Conservation (phyloP, 495 filamentous ascomycete genomes). For the Penicillium silybi region DNA sequence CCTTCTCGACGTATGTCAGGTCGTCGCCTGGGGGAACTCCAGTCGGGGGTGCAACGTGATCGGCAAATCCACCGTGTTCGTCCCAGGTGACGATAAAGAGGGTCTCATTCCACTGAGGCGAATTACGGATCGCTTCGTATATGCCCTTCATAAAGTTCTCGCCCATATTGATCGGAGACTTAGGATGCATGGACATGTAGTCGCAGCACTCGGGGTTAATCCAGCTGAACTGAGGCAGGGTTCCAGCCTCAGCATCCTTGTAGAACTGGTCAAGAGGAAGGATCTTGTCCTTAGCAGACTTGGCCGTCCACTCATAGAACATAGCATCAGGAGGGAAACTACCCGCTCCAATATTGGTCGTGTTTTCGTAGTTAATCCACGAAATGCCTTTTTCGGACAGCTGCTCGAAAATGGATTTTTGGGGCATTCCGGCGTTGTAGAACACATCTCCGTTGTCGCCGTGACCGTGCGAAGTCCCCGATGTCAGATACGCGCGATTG, state of each 20-base stretch:
- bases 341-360: constrained; percentile 21
- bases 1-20: constrained; percentile 39
- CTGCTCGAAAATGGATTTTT: constrained; percentile 48
- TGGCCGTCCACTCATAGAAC: constrained; percentile 41
- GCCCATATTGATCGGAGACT: constrained; percentile 43
- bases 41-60: constrained; percentile 45
- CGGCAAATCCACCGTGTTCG: constrained; percentile 49
- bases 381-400: constrained; percentile 37
- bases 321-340: constrained; percentile 33
- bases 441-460: constrained; percentile 42
- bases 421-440: constrained; percentile 36
- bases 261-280: constrained; percentile 35
- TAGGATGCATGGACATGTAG: constrained; percentile 48
- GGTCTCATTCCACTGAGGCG: constrained; percentile 48
- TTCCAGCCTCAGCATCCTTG: constrained; percentile 35
- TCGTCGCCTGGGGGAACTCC: constrained; percentile 41
- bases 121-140: constrained; percentile 45
- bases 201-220: constrained; percentile 53
- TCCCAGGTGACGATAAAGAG: constrained; percentile 50
- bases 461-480: constrained; percentile 45
- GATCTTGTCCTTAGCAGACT: constrained; percentile 28
- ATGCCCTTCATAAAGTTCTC: constrained; percentile 49
- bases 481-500: constrained; percentile 45
- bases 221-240: constrained; percentile 44
- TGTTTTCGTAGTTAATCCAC: constrained; percentile 51